Evolutionary conservation across 345 rosid species (phyloP).

Genomic region (Bruguiera gymnorhiza): DNA sequence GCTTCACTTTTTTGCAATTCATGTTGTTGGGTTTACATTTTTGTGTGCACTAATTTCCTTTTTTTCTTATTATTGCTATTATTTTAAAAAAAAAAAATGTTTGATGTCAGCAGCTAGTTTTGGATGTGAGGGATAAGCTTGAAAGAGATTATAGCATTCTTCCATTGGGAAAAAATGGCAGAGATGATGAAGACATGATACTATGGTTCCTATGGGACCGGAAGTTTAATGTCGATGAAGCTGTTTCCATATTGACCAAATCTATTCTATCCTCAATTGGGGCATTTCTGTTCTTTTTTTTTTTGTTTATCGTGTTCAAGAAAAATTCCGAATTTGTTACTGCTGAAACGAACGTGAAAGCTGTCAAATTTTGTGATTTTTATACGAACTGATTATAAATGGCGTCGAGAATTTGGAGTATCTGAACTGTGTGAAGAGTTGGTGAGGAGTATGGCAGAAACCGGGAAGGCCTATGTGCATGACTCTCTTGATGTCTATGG

Average conservation of each 20-base stretch:
- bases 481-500: slow-evolving; percentile 56
- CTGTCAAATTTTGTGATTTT: too few species aligned
- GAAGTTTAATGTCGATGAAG: slow-evolving; percentile 60
- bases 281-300: too few species aligned
- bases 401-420: slow-evolving; percentile 77
- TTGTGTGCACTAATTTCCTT: not conserved
- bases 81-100: too few species aligned
- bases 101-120: slow-evolving; percentile 53
- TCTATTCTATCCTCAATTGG: slow-evolving; percentile 67
- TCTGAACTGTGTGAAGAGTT: slow-evolving; percentile 63
- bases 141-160: slow-evolving; percentile 52
- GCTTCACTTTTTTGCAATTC: too few species aligned
- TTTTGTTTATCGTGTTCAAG: too few species aligned
- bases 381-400: slow-evolving; percentile 47
- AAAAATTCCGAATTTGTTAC: too few species aligned
- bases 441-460: slow-evolving; percentile 46
- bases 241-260: slow-evolving; percentile 56
- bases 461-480: slow-evolving; percentile 80
- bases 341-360: too few species aligned
- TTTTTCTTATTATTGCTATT: not conserved
- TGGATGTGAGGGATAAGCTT: slow-evolving; percentile 70
- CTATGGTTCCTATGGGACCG: slow-evolving; percentile 81
- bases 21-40: too few species aligned
- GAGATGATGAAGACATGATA: slow-evolving; percentile 93
- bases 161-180: slow-evolving; percentile 71